Evolutionary conservation across 179 eudicot species (phyloP), one percentile per base, ranked within the genome.

Genomic region (Beta lomatogona): DNA sequence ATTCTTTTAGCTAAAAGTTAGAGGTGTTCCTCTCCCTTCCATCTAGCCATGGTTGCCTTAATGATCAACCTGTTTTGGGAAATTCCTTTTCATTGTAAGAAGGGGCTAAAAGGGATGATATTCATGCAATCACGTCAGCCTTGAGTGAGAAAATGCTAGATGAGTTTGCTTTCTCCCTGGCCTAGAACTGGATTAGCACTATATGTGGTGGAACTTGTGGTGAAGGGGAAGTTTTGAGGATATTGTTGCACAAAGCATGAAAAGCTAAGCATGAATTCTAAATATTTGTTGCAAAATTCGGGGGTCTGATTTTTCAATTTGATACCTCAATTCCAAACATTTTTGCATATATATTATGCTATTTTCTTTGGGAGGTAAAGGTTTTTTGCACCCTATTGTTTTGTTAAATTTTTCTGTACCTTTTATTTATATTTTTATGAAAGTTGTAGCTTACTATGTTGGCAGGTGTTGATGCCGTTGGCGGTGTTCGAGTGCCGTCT

Each of bases 401-500:
- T 59, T 45, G 16, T 28, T 16, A 22, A 22, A 10, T 19, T 71
- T 31, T 69, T 72, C 6, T 58, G 22, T 72, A 50, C 21, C 60
- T 53, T 36, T 70, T 75, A 36, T 58, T 75, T 50, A 75, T 75
- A 28, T 36, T 36, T 3, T 36, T 36, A 36, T 36, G 0, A 3
- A 36, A 36, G 41, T 36, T 75, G 25, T 63, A 12, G 13, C 9
- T 58, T 36, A 50, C 50, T 69, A 53, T 75, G 77, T 58, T 83
- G 71, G 76, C 92, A 96, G 99, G 99, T 81, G 83, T 92, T 83
- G 99, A 96, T 84, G 85, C 96, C 83, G 85, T 90, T 83, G 99
- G 99, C 71, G 99, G 97, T 65, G 97, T 94, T 75, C 85, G 97
- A 82, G 84, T 94, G 78, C 98, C 99, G 52, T 95, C 98, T 84